These are phyloP conservation scores for Lignosus rhinocerotis DNA, from an alignment of 1,284 basidiomycete species.

Conservation along the genomic window DNA sequence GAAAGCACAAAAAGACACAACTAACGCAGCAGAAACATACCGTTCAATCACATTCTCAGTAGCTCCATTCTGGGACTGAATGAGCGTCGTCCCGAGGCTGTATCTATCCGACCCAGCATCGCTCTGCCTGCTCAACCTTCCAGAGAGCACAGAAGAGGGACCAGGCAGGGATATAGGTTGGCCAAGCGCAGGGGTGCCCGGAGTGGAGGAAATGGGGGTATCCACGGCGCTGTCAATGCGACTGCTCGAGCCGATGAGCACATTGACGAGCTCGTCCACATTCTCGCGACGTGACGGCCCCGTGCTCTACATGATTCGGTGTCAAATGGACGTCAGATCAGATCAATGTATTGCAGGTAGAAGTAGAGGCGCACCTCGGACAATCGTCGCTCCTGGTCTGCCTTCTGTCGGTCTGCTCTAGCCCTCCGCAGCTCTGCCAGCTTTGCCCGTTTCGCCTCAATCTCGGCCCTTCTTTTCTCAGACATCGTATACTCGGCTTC, in stretches of 20 bases:
- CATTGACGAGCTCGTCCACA: slow-evolving; percentile 68
- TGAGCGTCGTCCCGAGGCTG: slow-evolving; percentile 45
- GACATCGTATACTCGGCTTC: slow-evolving; percentile 25
- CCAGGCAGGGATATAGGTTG: slow-evolving; percentile 44
- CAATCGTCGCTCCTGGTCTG: slow-evolving; percentile 53
- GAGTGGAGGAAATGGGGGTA: slow-evolving; percentile 67
- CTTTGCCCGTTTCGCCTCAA: slow-evolving; percentile 89
- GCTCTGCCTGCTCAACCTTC: slow-evolving; percentile 66
- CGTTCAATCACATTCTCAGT: slow-evolving; percentile 71
- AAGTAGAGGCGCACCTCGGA: slow-evolving; percentile 36
- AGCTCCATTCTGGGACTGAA: slow-evolving; percentile 49
- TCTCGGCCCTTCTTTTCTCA: slow-evolving; percentile 70
- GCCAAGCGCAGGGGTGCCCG: slow-evolving; percentile 66
- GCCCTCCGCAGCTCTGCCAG: slow-evolving; percentile 82
- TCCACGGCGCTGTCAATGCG: slow-evolving; percentile 50
- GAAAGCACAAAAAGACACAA: neutral
- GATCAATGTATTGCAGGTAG: neutral
- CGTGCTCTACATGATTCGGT: slow-evolving; percentile 21
- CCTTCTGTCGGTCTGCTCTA: slow-evolving; percentile 66
- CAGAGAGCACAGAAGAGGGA: slow-evolving; percentile 47
- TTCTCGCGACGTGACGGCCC: slow-evolving; percentile 19
- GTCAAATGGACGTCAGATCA: no score
- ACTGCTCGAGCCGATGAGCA: slow-evolving; percentile 47
- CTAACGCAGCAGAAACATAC: slow-evolving; percentile 37
- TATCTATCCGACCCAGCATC: slow-evolving; percentile 49